Evolutionary conservation across 129 eudicot genomes (phyloP), one percentile per base, ranked within the genome.

Genomic region (Chrysanthemum seticuspe): DNA sequence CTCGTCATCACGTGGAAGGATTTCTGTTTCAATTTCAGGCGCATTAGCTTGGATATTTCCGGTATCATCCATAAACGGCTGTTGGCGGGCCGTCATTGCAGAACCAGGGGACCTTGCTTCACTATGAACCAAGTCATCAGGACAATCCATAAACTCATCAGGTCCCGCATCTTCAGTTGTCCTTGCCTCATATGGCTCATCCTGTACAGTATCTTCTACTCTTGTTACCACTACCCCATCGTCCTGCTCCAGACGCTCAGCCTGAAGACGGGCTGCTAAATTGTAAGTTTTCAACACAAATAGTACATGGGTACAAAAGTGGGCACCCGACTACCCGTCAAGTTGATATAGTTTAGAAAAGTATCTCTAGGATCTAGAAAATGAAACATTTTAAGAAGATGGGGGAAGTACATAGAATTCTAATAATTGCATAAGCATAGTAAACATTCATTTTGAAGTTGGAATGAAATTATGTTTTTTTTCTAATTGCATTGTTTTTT

Each of bases 141-240:
- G 88, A 80, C 96, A 92, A 81, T 95, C 99, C 69, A 90, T 89
- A 83, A 95, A 95, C 90, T 94, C 98, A 70, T 94, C 97, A 54
- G 73, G 89, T 45, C 86, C 97, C 25, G 80, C 97, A 67, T 95
- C 99, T 51, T 90, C 99, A 66, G 70, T 59, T 15, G 82, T 77
- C 70, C 74, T 88, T 45, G 12, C 87, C 34, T 82, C 89, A 73
- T 64, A 68, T 68, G 65, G 79, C 10, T 72, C 83, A 77, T 56
- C 76, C 31, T 75, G 74, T 72, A 80, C 77, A 57, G 79, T 59
- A 70, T 88, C 85, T 48, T 88, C 85, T 48, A 76, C 80, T 71
- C 86, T 79, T 71, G 81, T 78, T 68, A 79, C 83, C 83, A 85
- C 86, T 18, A 77, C 91, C 76, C 90, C 88, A 71, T 83, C 81